Conservation (phyloP, 257 asterid genomes). For the Plectranthus barbatus region DNA sequence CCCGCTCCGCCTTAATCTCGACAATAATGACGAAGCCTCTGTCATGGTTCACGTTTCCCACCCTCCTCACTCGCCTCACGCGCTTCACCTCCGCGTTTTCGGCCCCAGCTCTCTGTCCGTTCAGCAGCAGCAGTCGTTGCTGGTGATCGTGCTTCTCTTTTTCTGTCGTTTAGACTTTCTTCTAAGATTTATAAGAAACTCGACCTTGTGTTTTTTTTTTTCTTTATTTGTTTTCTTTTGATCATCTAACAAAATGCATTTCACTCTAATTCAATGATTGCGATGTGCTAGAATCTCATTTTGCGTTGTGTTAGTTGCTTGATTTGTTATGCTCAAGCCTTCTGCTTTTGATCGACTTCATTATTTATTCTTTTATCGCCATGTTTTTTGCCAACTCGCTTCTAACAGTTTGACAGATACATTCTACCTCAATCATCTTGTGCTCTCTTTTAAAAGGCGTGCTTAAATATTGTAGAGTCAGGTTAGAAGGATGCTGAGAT, state of each 20-base stretch:
- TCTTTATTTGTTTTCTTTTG: no score
- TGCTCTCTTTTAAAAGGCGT: background rate
- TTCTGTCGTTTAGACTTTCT: background rate
- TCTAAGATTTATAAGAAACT: background rate
- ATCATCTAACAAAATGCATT: background rate
- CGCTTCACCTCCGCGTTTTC: slow-evolving; percentile 39
- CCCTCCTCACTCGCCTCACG: slow-evolving; percentile 30
- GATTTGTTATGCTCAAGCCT: background rate
- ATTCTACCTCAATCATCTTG: background rate
- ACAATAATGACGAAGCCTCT: slow-evolving; percentile 32
- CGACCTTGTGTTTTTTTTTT: background rate
- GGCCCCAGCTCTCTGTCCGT: slow-evolving; percentile 33
- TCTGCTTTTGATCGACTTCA: background rate
- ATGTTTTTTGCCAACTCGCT: background rate
- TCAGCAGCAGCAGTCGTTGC: slow-evolving; percentile 42
- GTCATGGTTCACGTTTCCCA: slow-evolving; percentile 47
- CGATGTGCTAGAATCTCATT: background rate
- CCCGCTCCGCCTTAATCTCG: slow-evolving; percentile 58
- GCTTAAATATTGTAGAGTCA: slow-evolving; percentile 35
- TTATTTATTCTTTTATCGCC: background rate
- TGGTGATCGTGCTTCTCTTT: slow-evolving; percentile 23
- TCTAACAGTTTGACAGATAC: background rate
- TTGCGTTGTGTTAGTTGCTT: background rate
- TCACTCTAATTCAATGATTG: background rate
- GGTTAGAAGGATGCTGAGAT: slow-evolving; percentile 73